These are phyloP conservation scores for Letharia lupina DNA, from an alignment of 495 filamentous ascomycete genomes.

Conservation along the genomic window DNA sequence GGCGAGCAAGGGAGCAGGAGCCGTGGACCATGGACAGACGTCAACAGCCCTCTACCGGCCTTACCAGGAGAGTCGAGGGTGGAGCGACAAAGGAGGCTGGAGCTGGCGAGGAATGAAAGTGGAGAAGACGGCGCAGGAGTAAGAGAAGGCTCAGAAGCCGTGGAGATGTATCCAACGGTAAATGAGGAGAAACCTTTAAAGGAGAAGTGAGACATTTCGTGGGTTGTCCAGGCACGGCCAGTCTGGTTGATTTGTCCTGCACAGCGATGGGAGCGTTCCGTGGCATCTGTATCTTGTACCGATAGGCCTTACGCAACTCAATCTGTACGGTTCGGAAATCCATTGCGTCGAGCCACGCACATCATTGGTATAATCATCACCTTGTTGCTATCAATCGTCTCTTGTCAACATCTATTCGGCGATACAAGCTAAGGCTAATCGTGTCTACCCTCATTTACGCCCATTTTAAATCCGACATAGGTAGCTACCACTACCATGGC, in stretches of 20 bases:
- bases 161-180: background rate
- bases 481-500: no score
- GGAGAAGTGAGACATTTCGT: background rate
- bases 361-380: background rate
- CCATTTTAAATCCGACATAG: no score
- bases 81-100: constrained; percentile 29
- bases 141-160: background rate
- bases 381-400: background rate
- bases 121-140: background rate
- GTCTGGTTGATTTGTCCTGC: background rate
- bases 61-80: constrained; percentile 39
- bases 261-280: background rate
- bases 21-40: constrained; percentile 25
- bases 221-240: background rate
- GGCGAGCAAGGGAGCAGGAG: constrained; percentile 31
- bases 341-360: background rate
- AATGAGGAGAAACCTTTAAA: background rate
- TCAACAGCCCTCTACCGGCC: constrained; percentile 11
- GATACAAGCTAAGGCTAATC: no score
- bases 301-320: background rate
- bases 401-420: background rate
- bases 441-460: no score
- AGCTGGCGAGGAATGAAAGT: background rate
- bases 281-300: background rate
- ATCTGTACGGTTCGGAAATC: background rate